Base-by-base conservation (phyloP, 164 flowering plant species). In the Kalanchoe fedtschenkoi region DNA sequence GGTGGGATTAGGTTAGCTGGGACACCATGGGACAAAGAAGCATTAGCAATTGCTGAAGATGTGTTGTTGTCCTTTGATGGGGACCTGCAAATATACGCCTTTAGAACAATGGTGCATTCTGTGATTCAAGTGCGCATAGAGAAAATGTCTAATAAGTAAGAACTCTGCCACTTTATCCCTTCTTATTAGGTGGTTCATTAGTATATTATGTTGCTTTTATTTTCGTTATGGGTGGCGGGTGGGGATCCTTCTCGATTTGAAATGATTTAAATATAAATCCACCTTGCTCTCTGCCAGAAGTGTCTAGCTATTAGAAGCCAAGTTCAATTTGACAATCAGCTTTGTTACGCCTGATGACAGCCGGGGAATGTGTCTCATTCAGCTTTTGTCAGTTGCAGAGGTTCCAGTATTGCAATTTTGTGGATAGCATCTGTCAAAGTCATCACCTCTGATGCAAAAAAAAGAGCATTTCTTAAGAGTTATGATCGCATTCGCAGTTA, bases 1-100 rank as follows among this genome's bases (percentile, higher is more conserved):
- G 95, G 98, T 71, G 95, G 96, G 15, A 77, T 89, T 28, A 68
- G 80, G 51, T 83, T 87, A 62, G 89, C 92, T 42, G 96, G 92
- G 24, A 83, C 86, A 33, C 67, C 69, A 74, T 91, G 98, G 98
- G 98, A 91, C 62, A 80, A 79, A 70, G 76, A 77, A 76, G 96
- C 84, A 39, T 75, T 89, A 37, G 69, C 75, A 34, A 70, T 87
- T 53, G 96, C 93, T 34, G 84, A 87, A 68, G 77, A 81, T 37
- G 88, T 83, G 66, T 67, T 75, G 60, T 8, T 51, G 37, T 80
- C 92, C 26, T 79, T 86, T 64, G 81, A 83, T 65, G 92, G 89
- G 30, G 91, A 81, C 33, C 53, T 85, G 66, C 70, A 73, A 41
- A 74, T 89, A 71, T 89, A 89, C 74, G 89, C 96, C 57, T 87